Base-by-base conservation (phyloP, 176 grass and related monocot genomes). In the Musa itinerans region DNA sequence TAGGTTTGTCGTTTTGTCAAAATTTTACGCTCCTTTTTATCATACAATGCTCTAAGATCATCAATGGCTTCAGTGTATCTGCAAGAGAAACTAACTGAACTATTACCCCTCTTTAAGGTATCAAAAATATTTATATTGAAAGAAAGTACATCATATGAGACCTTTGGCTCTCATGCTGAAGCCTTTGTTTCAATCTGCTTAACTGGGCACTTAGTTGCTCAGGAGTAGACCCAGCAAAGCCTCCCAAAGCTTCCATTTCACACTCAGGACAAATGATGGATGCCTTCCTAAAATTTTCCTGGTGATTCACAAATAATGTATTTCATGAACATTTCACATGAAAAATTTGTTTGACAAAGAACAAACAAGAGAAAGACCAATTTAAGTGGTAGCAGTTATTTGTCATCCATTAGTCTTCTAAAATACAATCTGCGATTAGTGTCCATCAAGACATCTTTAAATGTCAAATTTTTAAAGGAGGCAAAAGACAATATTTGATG, bases 111-210 rank as follows among this genome's bases (percentile, higher is more conserved):
- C 2, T 53, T 52, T 8, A 63, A 34, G 13, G 8, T 2, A 34
- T 27, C 25, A 27, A 53, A 1, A 53, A 73, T 16, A 63, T 11
- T 27, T 53, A 25, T 13, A 62, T 0, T 27, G 43, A 73, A 53
- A 71, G 13, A 43, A 12, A 83, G 72, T 53, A 63, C 52, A 54
- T 79, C 71, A 54, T 68, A 72, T n/a, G 66, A 89, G 10, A 97
- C 90, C 90, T 93, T 74, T 82, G 87, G 62, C 78, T 97, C 79
- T 97, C 94, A 83, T 87, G 74, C 77, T 97, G 84, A 85, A 90
- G 76, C 77, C 67, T 90, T 63, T 77, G 71, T 22, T 83, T 88
- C 80, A 89, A 83, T 90, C 83, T 90, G 78, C 85, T 89, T 81
- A 97, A 85, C 52, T 68, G 68, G n/a, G 57, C 71, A 78, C 88